Base-by-base conservation (phyloP, 495 filamentous ascomycete species). In the Pseudomonodictys pantanalensis region DNA sequence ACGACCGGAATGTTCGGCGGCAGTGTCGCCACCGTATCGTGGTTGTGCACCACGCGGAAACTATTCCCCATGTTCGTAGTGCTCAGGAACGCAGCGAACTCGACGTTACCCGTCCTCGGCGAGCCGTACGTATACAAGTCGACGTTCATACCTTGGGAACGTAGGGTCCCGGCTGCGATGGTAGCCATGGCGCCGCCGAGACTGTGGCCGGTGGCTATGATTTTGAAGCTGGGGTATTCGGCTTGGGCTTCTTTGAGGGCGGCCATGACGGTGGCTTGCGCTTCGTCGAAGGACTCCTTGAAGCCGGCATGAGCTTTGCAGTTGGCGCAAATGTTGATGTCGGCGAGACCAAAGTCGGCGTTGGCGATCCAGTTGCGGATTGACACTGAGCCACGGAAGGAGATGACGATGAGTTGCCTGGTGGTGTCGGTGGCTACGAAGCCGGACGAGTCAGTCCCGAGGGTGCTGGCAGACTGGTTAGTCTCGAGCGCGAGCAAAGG, bases 341-440 rank as follows among this genome's bases (percentile, higher is more conserved):
- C 55, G 73, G 56, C 20, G 67, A 62, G 17, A 64, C 41, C 39
- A 42, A 81, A 75, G 58, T 80, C 76, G 62, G 80, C 71, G 69
- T 92, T 80, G 22, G 83, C 75, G 49, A 91, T 75, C 81, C 80
- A 92, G 70, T 86, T 92, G 28, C 76, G 74, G 42, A 87, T 23
- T 18, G 81, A 83, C 12, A 76, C 62, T 24, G 80, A 81, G 58
- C 90, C 90, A 26, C 85, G 81, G 75, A 91, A 86, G 15, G 86
- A 78, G 39, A 90, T 71, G 29, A 92, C 79, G 43, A 92, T 84
- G 12, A 82, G 62, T 20, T 76, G 56, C 62, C 81, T 84, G 25
- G 80, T 84, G 22, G 71, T 67, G 71, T 93, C 90, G 20, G 77
- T 72, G 11, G 83, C 84, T n/a, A 91, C 70, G 65, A 85, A 88